These are phyloP conservation scores for Balakata baccata DNA, from an alignment of 345 rosid species.

Conservation along the genomic window DNA sequence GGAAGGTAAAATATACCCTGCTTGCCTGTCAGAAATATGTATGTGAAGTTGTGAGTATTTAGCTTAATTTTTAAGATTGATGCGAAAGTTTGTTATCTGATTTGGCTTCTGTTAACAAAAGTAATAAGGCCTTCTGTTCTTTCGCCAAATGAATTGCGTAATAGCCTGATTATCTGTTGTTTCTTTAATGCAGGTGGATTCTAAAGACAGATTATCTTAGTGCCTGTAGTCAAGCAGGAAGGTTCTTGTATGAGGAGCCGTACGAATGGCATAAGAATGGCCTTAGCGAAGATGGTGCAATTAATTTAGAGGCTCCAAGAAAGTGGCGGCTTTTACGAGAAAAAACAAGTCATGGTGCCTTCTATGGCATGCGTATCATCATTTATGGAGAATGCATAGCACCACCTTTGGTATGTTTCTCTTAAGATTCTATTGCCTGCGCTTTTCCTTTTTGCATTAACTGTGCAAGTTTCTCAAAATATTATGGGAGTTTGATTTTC, in stretches of 20 bases:
- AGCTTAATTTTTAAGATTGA: background rate
- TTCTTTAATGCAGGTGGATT: slow-evolving; percentile 71
- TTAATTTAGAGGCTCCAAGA: slow-evolving; percentile 79
- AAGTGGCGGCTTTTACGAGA: slow-evolving; percentile 81
- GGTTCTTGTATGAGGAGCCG: slow-evolving; percentile 71
- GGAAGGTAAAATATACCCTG: slow-evolving; percentile 33
- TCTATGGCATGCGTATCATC: slow-evolving; percentile 66
- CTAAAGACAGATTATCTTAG: slow-evolving; percentile 71
- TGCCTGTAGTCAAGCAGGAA: slow-evolving; percentile 71
- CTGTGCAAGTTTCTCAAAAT: background rate
- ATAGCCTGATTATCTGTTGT: background rate
- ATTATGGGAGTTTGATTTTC: background rate
- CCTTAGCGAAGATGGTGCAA: slow-evolving; percentile 76
- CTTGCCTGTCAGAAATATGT: slow-evolving; percentile 16
- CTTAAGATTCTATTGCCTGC: slow-evolving; percentile 1
- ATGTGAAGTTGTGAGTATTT: background rate
- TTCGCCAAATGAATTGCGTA: background rate
- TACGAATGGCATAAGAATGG: slow-evolving; percentile 76
- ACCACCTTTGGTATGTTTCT: slow-evolving; percentile 74
- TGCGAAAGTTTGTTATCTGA: background rate
- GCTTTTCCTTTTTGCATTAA: background rate
- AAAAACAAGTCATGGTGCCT: slow-evolving; percentile 92
- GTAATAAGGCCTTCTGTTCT: background rate
- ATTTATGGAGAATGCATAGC: slow-evolving; percentile 85
- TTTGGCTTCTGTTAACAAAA: background rate